Evolutionary conservation across 495 filamentous ascomycete species (phyloP).

Genomic region (Hyaloscypha hepaticicola): DNA sequence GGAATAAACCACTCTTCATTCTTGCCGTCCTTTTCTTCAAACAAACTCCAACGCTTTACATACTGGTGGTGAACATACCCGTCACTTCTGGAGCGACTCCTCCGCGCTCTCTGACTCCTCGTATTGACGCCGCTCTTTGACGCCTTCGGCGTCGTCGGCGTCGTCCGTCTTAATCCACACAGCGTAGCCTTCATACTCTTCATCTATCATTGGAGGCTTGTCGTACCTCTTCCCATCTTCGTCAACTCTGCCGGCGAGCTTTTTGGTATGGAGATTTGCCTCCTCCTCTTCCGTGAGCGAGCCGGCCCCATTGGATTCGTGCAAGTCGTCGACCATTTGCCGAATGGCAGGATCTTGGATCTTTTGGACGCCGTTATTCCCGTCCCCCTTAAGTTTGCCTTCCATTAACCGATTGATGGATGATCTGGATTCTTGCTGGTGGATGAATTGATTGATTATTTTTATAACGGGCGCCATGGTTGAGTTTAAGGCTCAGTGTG

Average conservation of each 20-base stretch:
- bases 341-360: background rate
- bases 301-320: background rate
- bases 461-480: background rate
- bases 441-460: background rate
- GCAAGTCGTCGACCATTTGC: background rate
- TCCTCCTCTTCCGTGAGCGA: background rate
- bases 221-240: background rate
- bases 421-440: background rate
- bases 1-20: no score
- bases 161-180: background rate
- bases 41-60: no score
- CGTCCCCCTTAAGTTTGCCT: no score
- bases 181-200: background rate
- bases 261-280: background rate
- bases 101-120: background rate
- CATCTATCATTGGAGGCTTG: background rate
- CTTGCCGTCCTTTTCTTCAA: no score
- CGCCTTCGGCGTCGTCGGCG: background rate
- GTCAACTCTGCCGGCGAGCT: background rate
- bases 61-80: no score
- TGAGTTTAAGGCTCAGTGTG: background rate
- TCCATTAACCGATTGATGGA: background rate
- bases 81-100: no score
- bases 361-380: background rate
- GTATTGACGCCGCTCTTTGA: background rate